Evolutionary conservation across 768 basidiomycete species (phyloP).

Genomic region (Boletus barrowsii): DNA sequence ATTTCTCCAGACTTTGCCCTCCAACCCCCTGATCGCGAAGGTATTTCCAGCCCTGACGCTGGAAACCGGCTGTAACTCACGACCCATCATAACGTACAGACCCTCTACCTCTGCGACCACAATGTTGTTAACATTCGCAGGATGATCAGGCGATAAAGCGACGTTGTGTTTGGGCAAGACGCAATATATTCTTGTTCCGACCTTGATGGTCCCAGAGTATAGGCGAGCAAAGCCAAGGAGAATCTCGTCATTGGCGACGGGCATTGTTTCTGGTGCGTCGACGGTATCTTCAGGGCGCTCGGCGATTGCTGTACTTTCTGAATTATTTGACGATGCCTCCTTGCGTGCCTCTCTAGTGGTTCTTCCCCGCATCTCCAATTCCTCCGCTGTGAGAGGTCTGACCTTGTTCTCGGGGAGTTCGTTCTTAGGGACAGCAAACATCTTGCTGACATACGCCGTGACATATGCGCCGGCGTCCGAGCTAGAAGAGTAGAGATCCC

Average conservation of each 20-base stretch:
- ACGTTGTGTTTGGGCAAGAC: conserved; percentile 86
- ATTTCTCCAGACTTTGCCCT: conserved; percentile 85
- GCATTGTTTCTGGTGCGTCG: background rate
- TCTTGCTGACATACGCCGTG: conserved; percentile 93
- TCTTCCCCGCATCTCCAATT: conserved; percentile 67
- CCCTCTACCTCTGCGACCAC: conserved; percentile 61
- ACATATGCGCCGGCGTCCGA: conserved; percentile 55
- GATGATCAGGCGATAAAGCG: conserved; percentile 58
- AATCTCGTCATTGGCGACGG: conserved; percentile 45
- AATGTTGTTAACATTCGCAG: conserved; percentile 65
- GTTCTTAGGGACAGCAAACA: conserved; percentile 85
- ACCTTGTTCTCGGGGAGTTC: conserved; percentile 88
- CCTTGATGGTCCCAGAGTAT: conserved; percentile 81
- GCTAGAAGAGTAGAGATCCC: conserved; percentile 73
- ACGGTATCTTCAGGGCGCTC: conserved; percentile 1
- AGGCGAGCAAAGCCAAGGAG: conserved; percentile 91
- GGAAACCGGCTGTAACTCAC: conserved; percentile 83
- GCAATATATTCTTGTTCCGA: conserved; percentile 62
- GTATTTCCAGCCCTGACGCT: conserved; percentile 89
- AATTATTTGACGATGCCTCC: conserved; percentile 31
- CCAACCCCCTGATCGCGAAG: conserved; percentile 88
- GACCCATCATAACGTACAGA: conserved; percentile 97
- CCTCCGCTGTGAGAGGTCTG: conserved; percentile 73
- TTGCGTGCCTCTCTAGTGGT: conserved; percentile 46
- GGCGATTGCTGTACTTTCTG: conserved; percentile 5